Conservation (phyloP, 768 basidiomycete genomes). For the Amanita phalloides region DNA sequence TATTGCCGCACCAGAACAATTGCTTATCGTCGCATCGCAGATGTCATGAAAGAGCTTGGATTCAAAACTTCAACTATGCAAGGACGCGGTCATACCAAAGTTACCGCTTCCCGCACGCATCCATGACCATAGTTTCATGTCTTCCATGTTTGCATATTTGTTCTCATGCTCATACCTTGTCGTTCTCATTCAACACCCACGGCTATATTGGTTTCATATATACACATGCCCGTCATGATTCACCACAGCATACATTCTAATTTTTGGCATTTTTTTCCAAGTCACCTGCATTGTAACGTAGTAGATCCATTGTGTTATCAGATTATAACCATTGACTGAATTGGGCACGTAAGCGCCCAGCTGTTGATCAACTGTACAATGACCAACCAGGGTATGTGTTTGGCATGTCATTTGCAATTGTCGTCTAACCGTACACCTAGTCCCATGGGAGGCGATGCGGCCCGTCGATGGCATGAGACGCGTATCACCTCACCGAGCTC, state of each 20-base stretch:
- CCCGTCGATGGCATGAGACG: background rate
- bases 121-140: background rate
- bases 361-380: background rate
- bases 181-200: conserved; percentile 7
- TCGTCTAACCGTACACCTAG: conserved; percentile 7
- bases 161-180: conserved; percentile 6
- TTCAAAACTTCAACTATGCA: conserved; percentile 79
- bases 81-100: conserved; percentile 41
- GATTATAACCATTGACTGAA: conserved; percentile 9
- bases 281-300: conserved; percentile 34
- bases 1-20: background rate
- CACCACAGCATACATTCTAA: conserved; percentile 6
- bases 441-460: conserved; percentile 2
- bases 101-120: conserved; percentile 27
- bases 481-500: background rate
- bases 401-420: background rate
- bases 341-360: background rate
- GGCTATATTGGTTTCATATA: conserved; percentile 12
- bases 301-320: conserved; percentile 26
- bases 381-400: conserved; percentile 1
- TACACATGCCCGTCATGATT: conserved; percentile 7
- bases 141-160: conserved; percentile 4
- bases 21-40: conserved; percentile 13
- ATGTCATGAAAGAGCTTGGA: conserved; percentile 75
- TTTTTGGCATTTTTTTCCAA: conserved; percentile 4